A percentile compares a stretch with the other conserved stretches of the same genome.
These are phyloP conservation scores for Lactifluus echinatus DNA, from an alignment of 768 basidiomycete genomes.

Conservation along the genomic window DNA sequence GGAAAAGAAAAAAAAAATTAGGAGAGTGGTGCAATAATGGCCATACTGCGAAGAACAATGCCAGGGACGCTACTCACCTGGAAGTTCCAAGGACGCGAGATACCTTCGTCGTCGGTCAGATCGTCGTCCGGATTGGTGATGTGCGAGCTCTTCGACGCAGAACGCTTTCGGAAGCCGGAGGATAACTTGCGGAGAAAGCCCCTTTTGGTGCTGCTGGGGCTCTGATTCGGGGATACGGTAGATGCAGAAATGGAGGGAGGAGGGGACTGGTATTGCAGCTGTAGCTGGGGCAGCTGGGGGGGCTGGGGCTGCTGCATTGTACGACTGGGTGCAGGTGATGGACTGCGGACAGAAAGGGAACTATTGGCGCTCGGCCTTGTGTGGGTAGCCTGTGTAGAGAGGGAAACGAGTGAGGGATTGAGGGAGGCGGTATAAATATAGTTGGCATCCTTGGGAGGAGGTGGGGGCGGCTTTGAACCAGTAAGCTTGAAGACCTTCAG, in stretches of 20 bases:
- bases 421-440: slow-evolving; percentile 9
- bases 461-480: slow-evolving; percentile 13
- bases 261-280: no score
- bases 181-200: slow-evolving; percentile 18
- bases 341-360: background rate
- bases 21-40: no score
- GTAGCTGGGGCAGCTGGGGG: no score
- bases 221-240: background rate
- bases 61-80: slow-evolving; percentile 9
- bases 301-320: background rate
- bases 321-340: slow-evolving; percentile 16
- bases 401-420: slow-evolving; percentile 12
- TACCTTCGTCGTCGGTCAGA: slow-evolving; percentile 11
- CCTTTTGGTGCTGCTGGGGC: background rate
- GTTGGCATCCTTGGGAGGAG: slow-evolving; percentile 16
- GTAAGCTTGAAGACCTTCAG: slow-evolving; percentile 19
- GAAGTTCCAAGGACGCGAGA: slow-evolving; percentile 19
- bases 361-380: background rate
- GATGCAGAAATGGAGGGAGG: background rate
- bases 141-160: slow-evolving; percentile 10
- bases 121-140: background rate
- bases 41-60: background rate
- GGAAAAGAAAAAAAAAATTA: background rate
- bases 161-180: slow-evolving; percentile 12
- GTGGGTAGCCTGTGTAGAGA: background rate